Percentiles rank a stretch among this genome's conserved stretches.
phyloP scores from a whole-genome alignment of 1,284 basidiomycete species.

The Puccinia novopanici region DNA sequence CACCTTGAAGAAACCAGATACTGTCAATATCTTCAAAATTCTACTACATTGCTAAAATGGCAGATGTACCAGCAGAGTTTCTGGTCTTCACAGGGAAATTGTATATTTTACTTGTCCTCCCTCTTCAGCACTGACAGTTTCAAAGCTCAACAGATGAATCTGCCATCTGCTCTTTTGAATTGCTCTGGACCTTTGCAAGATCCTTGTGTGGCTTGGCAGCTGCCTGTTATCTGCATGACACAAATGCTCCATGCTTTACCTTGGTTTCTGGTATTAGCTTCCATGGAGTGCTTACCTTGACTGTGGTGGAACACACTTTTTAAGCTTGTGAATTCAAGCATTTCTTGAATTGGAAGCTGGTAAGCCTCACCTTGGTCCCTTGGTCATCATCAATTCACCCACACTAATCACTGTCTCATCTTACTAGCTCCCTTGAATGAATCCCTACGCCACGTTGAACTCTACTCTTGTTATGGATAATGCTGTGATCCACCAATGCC shows the following conservation, averaged over 20 bases:
- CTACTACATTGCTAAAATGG: too few relatives aligned
- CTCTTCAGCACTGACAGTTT: background rate
- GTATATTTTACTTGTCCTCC: background rate
- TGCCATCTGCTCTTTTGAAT: background rate
- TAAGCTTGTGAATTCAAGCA: conserved; percentile 5
- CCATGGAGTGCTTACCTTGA: background rate
- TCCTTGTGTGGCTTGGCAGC: background rate
- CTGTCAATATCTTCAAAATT: too few relatives aligned
- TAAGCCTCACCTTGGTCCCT: conserved; percentile 4
- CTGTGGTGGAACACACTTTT: background rate
- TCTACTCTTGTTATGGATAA: too few relatives aligned
- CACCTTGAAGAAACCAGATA: too few relatives aligned
- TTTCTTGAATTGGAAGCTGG: too few relatives aligned
- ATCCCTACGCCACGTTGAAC: background rate
- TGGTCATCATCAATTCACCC: background rate
- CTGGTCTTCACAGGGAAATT: conserved; percentile 10
- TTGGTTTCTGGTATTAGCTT: conserved; percentile 7
- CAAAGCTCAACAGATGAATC: background rate
- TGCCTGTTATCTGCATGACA: background rate
- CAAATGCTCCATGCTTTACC: background rate
- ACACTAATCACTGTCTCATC: background rate
- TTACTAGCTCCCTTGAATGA: background rate
- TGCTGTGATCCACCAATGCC: too few relatives aligned
- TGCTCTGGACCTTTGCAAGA: background rate
- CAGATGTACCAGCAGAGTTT: too few relatives aligned